phyloP scores from a whole-genome alignment of 495 filamentous ascomycete species.

The Aspergillus panamensis region DNA sequence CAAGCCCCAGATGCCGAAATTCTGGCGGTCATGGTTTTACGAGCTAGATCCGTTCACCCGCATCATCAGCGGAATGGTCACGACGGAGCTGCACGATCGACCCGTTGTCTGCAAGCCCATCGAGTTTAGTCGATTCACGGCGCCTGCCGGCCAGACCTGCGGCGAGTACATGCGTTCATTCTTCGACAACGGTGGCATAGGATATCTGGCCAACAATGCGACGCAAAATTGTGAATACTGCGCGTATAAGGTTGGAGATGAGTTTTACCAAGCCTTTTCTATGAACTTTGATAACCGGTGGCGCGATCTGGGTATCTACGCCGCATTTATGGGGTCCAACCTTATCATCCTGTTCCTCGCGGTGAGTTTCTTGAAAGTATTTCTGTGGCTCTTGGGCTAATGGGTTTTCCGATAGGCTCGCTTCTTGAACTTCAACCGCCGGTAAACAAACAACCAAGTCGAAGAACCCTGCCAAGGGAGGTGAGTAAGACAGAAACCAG shows the following conservation, averaged over 20 bases:
- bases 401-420: conserved; percentile 45
- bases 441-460: conserved; percentile 31
- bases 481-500: background rate
- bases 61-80: conserved; percentile 76
- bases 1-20: conserved; percentile 46
- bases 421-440: conserved; percentile 62
- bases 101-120: conserved; percentile 49
- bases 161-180: conserved; percentile 52
- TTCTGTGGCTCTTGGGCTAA: conserved; percentile 24
- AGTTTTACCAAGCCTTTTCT: conserved; percentile 66
- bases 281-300: conserved; percentile 65
- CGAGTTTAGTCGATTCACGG: conserved; percentile 53
- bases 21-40: conserved; percentile 75
- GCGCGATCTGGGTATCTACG: conserved; percentile 76
- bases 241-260: conserved; percentile 69
- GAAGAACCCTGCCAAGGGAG: background rate
- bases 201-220: conserved; percentile 49
- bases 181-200: conserved; percentile 47
- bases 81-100: conserved; percentile 54
- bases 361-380: conserved; percentile 17
- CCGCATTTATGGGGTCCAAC: conserved; percentile 71
- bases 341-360: conserved; percentile 70
- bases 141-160: conserved; percentile 50
- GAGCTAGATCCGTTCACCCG: conserved; percentile 67
- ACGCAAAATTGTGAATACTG: conserved; percentile 44